Evolutionary conservation across 1,284 basidiomycete genomes (phyloP), one percentile per base, ranked within the genome.

Genomic region (Chondrostereum purpureum): DNA sequence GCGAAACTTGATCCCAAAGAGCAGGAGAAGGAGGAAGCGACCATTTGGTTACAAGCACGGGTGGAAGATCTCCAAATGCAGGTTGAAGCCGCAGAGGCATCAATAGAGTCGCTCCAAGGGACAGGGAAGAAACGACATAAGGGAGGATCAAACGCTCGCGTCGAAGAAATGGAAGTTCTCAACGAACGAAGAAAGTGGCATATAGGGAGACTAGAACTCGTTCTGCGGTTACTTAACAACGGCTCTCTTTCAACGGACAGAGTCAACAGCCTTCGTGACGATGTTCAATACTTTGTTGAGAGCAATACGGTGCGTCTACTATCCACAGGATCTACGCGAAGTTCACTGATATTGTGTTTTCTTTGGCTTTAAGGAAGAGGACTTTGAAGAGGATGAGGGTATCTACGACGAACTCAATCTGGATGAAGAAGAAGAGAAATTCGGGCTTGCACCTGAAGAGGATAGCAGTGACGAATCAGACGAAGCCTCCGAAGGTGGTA

Each of bases 351-450:
- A n/a, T n/a, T n/a, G n/a, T n/a, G n/a, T n/a, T n/a, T n/a, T n/a
- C n/a, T n/a, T n/a, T n/a, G n/a, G n/a, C n/a, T n/a, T n/a, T n/a
- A 60, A 95, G 92, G 93, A 96, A 51, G 96, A 99, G 60, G 89
- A 92, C 60, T 99, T 97, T 63, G 92, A 97, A 51, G 95, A 96
- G 64, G 92, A 99, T 59, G 89, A 95, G 62, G 94, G 92, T 42
- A 91, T 99, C 50, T 99, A 99, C 58, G 96, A 99, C 59, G 95
- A 99, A 38, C 90, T 99, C 55, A 92, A 92, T 58, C 84, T 99
- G 42, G 92, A 98, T 57, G 95, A 98, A 59, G 92, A 97, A 62
- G 94, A 99, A 61, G 95, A 94, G 69, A 83, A 87, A 57, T 92
- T 86, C 59, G 88, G 89, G 43, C 70, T 90, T 45, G 80, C 77